A percentile compares a stretch with the other conserved stretches of the same genome.
phyloP scores from a whole-genome alignment of 2,329 filamentous ascomycete species.

The Cercospora nicotianae region DNA sequence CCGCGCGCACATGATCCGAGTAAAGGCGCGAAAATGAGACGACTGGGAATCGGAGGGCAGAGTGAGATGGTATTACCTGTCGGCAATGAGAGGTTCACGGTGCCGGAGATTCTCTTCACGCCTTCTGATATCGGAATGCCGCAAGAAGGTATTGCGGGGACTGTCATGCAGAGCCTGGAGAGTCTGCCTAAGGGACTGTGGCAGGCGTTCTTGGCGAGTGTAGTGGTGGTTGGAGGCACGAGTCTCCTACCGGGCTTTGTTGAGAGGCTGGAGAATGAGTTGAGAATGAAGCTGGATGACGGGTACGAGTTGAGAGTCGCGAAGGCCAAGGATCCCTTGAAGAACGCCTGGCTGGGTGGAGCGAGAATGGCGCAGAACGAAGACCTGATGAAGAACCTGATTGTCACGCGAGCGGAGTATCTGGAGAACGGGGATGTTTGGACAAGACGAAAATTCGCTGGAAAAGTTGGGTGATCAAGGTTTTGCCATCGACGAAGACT shows the following conservation, averaged over 20 bases:
- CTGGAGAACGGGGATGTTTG: conserved; percentile 70
- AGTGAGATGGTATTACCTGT: conserved; percentile 80
- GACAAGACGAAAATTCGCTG: conserved; percentile 39
- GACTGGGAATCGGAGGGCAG: conserved; percentile 49
- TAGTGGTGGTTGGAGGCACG: conserved; percentile 87
- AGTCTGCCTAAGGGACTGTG: conserved; percentile 78
- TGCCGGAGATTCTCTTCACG: conserved; percentile 86
- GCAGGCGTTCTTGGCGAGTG: conserved; percentile 80
- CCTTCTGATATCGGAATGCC: conserved; percentile 82
- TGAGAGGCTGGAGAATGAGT: conserved; percentile 59
- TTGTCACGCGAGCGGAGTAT: conserved; percentile 87
- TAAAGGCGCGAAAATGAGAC: conserved; percentile 55
- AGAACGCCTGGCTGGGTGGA: conserved; percentile 83
- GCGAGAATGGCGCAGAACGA: conserved; percentile 70
- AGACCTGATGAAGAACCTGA: conserved; percentile 62
- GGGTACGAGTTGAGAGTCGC: conserved; percentile 77
- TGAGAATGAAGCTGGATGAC: conserved; percentile 48
- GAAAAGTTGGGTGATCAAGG: conserved; percentile 32
- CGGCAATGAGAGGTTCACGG: conserved; percentile 85
- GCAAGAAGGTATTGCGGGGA: conserved; percentile 77
- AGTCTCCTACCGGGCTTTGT: conserved; percentile 77
- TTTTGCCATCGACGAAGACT: neutral
- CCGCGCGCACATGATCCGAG: conserved; percentile 75
- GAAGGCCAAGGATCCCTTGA: conserved; percentile 69
- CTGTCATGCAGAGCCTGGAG: conserved; percentile 76